Percentiles rank a stretch among this genome's conserved stretches.
phyloP scores from a whole-genome alignment of 176 grass and related monocot species.

The Tillandsia fasciculata region DNA sequence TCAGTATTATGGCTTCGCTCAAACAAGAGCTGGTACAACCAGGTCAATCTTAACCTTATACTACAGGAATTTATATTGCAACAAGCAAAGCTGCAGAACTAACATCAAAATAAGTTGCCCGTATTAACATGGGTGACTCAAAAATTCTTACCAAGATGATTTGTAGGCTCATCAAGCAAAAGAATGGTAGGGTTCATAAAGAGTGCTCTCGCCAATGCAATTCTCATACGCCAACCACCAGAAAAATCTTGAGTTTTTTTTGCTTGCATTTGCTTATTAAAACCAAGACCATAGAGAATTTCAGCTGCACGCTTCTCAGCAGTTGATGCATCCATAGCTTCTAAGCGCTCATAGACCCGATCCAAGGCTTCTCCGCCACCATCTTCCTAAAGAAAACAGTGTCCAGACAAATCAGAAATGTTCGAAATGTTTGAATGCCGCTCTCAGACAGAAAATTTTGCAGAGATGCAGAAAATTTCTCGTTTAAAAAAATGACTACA shows the following conservation, averaged over 20 bases:
- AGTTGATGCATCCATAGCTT: conserved; percentile 17
- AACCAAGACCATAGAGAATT: conserved; percentile 25
- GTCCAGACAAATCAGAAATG: too few relatives aligned
- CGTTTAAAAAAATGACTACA: not conserved
- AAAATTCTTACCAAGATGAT: conserved; percentile 23
- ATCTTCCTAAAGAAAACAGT: conserved; percentile 1
- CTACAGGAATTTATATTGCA: too few relatives aligned
- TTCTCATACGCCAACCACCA: conserved; percentile 26
- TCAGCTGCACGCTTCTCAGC: conserved; percentile 27
- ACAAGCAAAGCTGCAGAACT: too few relatives aligned
- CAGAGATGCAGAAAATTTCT: too few relatives aligned
- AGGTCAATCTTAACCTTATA: too few relatives aligned
- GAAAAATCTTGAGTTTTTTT: conserved; percentile 22
- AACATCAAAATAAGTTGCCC: too few relatives aligned
- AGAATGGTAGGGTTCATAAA: conserved; percentile 31
- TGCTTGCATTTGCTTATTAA: conserved; percentile 24
- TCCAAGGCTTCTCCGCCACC: conserved; percentile 23
- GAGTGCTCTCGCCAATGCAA: conserved; percentile 23
- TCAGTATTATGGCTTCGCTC: too few relatives aligned
- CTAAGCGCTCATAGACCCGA: conserved; percentile 20
- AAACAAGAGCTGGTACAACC: too few relatives aligned
- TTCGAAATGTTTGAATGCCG: not conserved
- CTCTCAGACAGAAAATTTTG: not conserved
- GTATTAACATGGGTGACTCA: not conserved
- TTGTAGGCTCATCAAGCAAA: conserved; percentile 27